Conservation (phyloP, 1,284 basidiomycete species). For the Moesziomyces globuligerus region DNA sequence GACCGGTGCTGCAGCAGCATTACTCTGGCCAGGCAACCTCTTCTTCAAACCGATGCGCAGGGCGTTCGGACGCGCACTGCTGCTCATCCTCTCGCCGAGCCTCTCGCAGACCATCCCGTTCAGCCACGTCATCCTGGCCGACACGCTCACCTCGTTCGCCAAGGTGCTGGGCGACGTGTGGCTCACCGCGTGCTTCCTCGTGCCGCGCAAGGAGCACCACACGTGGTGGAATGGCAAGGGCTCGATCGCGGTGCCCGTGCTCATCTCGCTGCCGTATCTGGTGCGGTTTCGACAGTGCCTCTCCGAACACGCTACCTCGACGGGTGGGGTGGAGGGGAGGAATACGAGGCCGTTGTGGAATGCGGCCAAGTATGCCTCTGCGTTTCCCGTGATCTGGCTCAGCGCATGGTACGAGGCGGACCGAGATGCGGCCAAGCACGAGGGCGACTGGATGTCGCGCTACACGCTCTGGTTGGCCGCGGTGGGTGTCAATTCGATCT, state of each 20-base stretch:
- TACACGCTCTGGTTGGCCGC: slow-evolving; percentile 74
- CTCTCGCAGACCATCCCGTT: slow-evolving; percentile 79
- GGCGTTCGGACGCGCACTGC: slow-evolving; percentile 67
- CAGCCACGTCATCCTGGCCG: slow-evolving; percentile 90
- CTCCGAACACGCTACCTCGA: slow-evolving; percentile 75
- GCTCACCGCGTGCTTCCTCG: slow-evolving; percentile 83
- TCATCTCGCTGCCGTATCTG: slow-evolving; percentile 91
- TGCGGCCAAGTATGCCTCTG: slow-evolving; percentile 93
- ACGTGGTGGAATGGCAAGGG: slow-evolving; percentile 62
- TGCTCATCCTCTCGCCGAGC: slow-evolving; percentile 79
- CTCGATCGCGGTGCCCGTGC: slow-evolving; percentile 74
- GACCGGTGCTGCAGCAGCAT: slow-evolving; percentile 29
- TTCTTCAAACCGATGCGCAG: slow-evolving; percentile 43
- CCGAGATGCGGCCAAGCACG: slow-evolving; percentile 12
- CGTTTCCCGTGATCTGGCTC: slow-evolving; percentile 92
- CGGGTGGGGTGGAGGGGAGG: slow-evolving; percentile 64
- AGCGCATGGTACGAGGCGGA: slow-evolving; percentile 52
- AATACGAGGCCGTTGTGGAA: slow-evolving; percentile 78
- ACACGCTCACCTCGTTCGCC: slow-evolving; percentile 94
- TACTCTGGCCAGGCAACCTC: slow-evolving; percentile 58
- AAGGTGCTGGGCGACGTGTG: slow-evolving; percentile 95
- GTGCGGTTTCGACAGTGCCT: slow-evolving; percentile 93
- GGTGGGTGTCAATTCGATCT: slow-evolving; percentile 87
- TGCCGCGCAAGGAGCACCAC: slow-evolving; percentile 67
- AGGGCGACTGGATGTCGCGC: slow-evolving; percentile 18